These are phyloP conservation scores for Austroboletus novae-zelandiae DNA, from an alignment of 1,284 basidiomycete genomes.

Conservation along the genomic window DNA sequence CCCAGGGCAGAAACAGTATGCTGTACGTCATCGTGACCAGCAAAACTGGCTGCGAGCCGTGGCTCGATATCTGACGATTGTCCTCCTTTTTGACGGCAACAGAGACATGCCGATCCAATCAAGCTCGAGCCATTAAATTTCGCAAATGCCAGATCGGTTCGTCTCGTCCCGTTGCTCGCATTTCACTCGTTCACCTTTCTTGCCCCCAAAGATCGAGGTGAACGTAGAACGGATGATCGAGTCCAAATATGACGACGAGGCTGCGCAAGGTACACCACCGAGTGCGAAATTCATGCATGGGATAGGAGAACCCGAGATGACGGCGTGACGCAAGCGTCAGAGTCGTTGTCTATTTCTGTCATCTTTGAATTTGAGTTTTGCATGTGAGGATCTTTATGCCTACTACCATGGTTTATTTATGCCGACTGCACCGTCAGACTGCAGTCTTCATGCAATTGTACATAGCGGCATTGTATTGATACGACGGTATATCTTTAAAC, in stretches of 20 bases:
- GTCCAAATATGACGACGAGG: neutral
- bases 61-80: neutral
- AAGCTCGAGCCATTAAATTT: neutral
- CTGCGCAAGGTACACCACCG: neutral
- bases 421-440: no score
- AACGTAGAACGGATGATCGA: neutral
- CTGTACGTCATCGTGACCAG: constrained; percentile 3
- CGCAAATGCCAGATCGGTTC: constrained; percentile 5
- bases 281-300: neutral
- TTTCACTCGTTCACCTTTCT: neutral
- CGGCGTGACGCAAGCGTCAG: neutral
- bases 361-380: no score
- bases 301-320: neutral
- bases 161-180: constrained; percentile 1
- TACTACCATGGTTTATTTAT: no score
- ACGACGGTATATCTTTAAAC: no score
- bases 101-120: constrained; percentile 8
- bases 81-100: neutral
- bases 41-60: neutral
- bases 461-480: no score
- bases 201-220: neutral
- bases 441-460: no score
- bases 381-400: no score
- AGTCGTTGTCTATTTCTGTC: no score
- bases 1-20: neutral